Conservation (phyloP, 164 flowering plant genomes). For the Nelumbo lutea region DNA sequence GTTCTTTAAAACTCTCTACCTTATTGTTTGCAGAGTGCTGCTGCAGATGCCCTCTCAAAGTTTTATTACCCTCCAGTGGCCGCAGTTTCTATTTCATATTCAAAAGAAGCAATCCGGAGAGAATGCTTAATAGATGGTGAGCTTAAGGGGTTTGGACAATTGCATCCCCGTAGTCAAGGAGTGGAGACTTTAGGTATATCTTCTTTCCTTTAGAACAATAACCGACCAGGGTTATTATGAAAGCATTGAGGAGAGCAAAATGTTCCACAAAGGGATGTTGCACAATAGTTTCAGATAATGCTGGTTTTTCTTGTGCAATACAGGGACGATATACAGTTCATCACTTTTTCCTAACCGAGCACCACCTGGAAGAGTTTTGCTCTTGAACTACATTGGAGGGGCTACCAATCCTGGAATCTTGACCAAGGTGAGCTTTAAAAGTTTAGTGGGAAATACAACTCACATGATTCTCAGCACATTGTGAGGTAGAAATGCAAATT, state of each 20-base stretch:
- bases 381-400: conserved; percentile 91
- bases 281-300: background rate
- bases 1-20: background rate
- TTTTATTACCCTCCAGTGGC: conserved; percentile 96
- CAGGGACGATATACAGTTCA: conserved; percentile 97
- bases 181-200: conserved; percentile 82
- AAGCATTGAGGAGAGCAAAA: background rate
- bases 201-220: background rate
- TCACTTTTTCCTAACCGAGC: conserved; percentile 94
- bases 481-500: too few relatives aligned
- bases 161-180: conserved; percentile 97
- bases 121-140: conserved; percentile 87
- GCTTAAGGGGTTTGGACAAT: conserved; percentile 93
- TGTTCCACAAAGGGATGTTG: background rate
- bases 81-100: conserved; percentile 83
- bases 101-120: conserved; percentile 67
- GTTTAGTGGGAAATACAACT: too few relatives aligned
- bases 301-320: background rate
- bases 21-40: conserved; percentile 46
- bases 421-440: conserved; percentile 47
- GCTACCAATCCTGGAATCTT: conserved; percentile 83
- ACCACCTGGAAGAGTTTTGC: conserved; percentile 80
- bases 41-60: conserved; percentile 80
- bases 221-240: background rate
- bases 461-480: too few relatives aligned